Evolutionary conservation across 2,329 filamentous ascomycete species (phyloP).

Genomic region (Sarocladiaceae sp.): DNA sequence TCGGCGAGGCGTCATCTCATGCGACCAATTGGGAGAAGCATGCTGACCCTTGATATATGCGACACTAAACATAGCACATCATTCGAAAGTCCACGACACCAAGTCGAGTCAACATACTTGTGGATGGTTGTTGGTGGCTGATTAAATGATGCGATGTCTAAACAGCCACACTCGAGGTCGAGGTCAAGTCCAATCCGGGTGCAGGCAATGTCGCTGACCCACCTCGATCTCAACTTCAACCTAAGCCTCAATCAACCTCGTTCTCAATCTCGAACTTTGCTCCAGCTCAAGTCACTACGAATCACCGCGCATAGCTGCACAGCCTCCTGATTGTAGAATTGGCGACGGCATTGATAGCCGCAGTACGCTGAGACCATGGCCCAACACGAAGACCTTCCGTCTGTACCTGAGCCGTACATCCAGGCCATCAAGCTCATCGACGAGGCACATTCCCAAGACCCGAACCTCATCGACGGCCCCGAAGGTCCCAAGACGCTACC

Average conservation of each 20-base stretch:
- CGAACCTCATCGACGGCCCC: slow-evolving; percentile 34
- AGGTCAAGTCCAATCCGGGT: not conserved
- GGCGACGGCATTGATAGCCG: no score
- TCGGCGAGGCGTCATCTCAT: not conserved
- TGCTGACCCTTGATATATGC: no score
- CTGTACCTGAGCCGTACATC: slow-evolving; percentile 36
- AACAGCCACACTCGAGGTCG: no score
- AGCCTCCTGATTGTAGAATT: no score
- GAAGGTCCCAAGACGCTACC: slow-evolving; percentile 45
- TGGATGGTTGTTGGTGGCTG: not conserved
- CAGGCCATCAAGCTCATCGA: slow-evolving; percentile 66
- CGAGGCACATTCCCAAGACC: slow-evolving; percentile 46
- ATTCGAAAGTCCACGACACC: no score
- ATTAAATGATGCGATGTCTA: no score
- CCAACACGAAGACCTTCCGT: slow-evolving; percentile 17
- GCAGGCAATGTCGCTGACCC: slow-evolving; percentile 8
- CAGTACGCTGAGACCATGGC: no score
- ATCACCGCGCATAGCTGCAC: no score
- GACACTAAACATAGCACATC: no score
- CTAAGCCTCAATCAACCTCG: not conserved
- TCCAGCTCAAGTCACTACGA: not conserved
- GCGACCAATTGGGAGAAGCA: no score
- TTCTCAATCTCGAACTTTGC: not conserved
- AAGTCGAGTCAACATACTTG: not conserved
- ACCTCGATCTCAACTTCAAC: not conserved